Evolutionary conservation across 345 rosid species (phyloP), one percentile per base, ranked within the genome.

Genomic region (Eucalyptus microcorys): DNA sequence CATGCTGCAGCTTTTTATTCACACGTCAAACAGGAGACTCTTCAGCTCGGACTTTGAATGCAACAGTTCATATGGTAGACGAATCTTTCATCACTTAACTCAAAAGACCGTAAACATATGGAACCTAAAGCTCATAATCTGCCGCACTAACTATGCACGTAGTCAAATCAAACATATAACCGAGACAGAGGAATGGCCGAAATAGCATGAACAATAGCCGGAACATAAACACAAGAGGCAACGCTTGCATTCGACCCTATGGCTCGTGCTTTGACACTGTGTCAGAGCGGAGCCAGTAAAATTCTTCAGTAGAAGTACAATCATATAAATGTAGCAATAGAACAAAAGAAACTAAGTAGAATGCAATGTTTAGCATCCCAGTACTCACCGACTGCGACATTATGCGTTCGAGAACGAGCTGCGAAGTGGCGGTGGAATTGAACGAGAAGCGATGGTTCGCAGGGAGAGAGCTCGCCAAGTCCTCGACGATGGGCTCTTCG

Each of bases 331-430:
- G 42, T 37, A 34, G 81, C 83, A 40, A 40, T 21, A 10, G 27
- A 76, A 37, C 83, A 5, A 76, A 76, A 76, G 47, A 10, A 19
- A 37, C 40, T 76, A 76, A 21, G 13, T 40, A 76, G 83, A 76
- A 40, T 40, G 83, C 37, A 27, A 14, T 16, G 52, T 48, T 47
- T 15, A 24, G 81, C 42, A 43, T 76, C 47, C 84, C 47, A 10
- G 15, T 14, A 87, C 92, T 91, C 87, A 96, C 99, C 88, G 99
- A 96, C 86, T 96, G 99, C 40, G 98, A 95, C 99, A 96, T 95
- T 66, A 97, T 97, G 89, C 99, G 99, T 59, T 97, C 99, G 24
- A 97, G 99, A 86, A 97, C 95, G 85, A 96, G 96, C 93, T 97
- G 99, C 47, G 99, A 95, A 84, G 97, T 95, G 48, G 97, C 95